phyloP scores from a whole-genome alignment of 225 moss, liverwort and hornwort species.

The Polytrichum formosum region DNA sequence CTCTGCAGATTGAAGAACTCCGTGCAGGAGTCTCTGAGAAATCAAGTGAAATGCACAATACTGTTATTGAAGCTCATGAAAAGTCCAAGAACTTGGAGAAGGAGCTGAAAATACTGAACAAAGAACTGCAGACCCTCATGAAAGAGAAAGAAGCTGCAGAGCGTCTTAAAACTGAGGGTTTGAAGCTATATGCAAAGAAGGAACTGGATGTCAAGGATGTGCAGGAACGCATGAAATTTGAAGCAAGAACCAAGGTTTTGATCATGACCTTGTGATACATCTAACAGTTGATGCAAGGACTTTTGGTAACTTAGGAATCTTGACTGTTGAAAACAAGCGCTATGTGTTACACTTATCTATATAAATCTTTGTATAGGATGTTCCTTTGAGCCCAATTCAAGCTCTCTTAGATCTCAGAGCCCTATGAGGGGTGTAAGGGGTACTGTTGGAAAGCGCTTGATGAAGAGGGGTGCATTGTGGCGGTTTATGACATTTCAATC shows the following conservation, averaged over 20 bases:
- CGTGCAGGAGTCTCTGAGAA: constrained; percentile 94
- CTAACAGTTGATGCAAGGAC: background rate
- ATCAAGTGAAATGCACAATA: constrained; percentile 90
- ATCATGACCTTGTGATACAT: background rate
- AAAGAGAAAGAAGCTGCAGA: constrained; percentile 82
- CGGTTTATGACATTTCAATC: too few species aligned
- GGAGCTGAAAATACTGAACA: constrained; percentile 68
- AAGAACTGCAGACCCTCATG: constrained; percentile 64
- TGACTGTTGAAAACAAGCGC: too few species aligned
- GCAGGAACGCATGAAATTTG: constrained; percentile 46
- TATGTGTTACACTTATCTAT: too few species aligned
- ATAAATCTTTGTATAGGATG: too few species aligned
- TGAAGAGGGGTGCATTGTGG: too few species aligned
- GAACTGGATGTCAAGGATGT: constrained; percentile 54
- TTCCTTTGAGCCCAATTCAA: too few species aligned
- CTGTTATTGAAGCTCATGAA: constrained; percentile 81
- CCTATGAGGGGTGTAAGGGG: too few species aligned
- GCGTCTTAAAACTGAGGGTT: constrained; percentile 74
- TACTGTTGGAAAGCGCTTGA: too few species aligned
- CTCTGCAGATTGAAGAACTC: constrained; percentile 77
- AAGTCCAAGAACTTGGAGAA: constrained; percentile 80
- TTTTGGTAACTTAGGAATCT: too few species aligned
- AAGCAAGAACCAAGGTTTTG: constrained; percentile 57
- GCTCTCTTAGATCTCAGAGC: too few species aligned
- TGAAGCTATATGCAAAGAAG: constrained; percentile 66